A percentile compares a stretch with the other conserved stretches of the same genome.
phyloP scores from a whole-genome alignment of 257 asterid genomes.

The Nicotiana paniculata region DNA sequence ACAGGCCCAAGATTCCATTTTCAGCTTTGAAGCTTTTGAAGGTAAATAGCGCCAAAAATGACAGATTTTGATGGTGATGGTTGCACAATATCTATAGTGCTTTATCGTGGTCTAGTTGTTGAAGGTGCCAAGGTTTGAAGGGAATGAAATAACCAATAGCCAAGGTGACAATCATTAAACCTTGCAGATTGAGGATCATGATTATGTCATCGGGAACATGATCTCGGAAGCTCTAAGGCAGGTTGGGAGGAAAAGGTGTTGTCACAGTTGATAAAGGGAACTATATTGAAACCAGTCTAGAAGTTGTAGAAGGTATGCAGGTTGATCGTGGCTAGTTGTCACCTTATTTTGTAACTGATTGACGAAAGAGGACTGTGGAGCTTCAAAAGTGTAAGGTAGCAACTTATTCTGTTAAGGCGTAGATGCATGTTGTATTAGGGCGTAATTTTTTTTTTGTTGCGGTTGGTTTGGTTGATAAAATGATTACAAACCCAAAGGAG shows the following conservation, averaged over 20 bases:
- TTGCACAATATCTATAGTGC: slow-evolving; percentile 71
- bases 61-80: slow-evolving; percentile 73
- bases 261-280: slow-evolving; percentile 71
- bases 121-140: slow-evolving; percentile 68
- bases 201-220: slow-evolving; percentile 54
- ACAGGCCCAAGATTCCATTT: background rate
- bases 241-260: slow-evolving; percentile 61
- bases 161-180: background rate
- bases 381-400: slow-evolving; percentile 75
- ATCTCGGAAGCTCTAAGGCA: slow-evolving; percentile 52
- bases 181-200: slow-evolving; percentile 72
- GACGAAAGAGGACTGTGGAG: slow-evolving; percentile 53
- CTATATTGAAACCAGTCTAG: slow-evolving; percentile 44
- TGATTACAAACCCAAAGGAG: slow-evolving; percentile 53
- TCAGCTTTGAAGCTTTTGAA: background rate
- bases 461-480: slow-evolving; percentile 77
- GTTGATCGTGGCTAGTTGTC: slow-evolving; percentile 77
- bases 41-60: background rate
- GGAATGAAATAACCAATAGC: background rate
- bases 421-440: background rate
- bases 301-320: slow-evolving; percentile 72
- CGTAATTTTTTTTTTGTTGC: slow-evolving; percentile 18
- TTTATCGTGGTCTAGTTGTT: slow-evolving; percentile 66
- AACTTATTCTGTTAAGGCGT: background rate
- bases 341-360: slow-evolving; percentile 67